Evolutionary conservation across 2,329 filamentous ascomycete species (phyloP).

Genomic region (Diaporthe citriasiana): DNA sequence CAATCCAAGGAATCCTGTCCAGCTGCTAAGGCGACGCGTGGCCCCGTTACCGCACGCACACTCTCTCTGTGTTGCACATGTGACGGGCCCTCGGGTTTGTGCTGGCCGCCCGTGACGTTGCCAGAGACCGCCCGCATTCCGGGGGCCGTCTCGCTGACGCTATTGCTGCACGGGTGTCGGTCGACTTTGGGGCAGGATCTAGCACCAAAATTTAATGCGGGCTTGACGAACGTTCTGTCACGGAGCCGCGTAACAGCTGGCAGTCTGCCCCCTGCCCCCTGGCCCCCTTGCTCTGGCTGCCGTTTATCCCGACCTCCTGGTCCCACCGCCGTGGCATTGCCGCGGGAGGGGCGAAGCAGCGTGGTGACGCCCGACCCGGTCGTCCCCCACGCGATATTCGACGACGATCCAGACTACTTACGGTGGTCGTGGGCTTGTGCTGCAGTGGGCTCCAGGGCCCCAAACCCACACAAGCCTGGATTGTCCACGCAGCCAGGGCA

Average conservation of each 20-base stretch:
- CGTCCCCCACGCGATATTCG: constrained; percentile 20
- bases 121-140: background rate
- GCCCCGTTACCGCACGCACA: constrained; percentile 9
- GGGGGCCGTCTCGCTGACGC: background rate
- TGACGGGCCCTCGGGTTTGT: constrained; percentile 1
- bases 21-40: background rate
- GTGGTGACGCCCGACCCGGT: constrained; percentile 17
- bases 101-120: background rate
- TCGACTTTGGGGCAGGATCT: background rate
- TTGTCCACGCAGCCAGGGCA: background rate
- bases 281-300: constrained; percentile 2
- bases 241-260: constrained; percentile 23
- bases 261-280: background rate
- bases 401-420: background rate
- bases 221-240: constrained; percentile 10
- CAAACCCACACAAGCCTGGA: background rate
- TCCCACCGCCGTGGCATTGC: constrained; percentile 26
- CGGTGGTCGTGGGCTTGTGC: too few species aligned
- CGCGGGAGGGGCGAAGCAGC: constrained; percentile 24
- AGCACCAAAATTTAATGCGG: background rate
- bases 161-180: background rate
- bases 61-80: background rate
- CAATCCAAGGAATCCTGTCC: background rate
- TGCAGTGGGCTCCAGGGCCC: background rate
- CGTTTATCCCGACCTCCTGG: constrained; percentile 9